These are phyloP conservation scores for Neurospora sp. DNA, from an alignment of 495 filamentous ascomycete species.

Conservation along the genomic window DNA sequence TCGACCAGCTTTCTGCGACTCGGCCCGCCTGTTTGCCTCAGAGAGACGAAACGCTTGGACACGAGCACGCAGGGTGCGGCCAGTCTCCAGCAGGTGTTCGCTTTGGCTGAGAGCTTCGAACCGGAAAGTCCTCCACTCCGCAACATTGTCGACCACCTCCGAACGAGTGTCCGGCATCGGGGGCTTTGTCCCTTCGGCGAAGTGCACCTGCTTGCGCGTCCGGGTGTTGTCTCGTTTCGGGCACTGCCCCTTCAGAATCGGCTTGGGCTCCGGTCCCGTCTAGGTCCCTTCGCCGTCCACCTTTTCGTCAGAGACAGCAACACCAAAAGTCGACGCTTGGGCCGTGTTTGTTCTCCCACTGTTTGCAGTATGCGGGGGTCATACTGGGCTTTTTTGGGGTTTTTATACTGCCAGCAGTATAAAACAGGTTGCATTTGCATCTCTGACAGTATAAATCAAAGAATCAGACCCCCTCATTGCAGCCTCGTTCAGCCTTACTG, in stretches of 20 bases:
- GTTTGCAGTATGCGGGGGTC: no score
- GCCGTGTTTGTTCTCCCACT: no score
- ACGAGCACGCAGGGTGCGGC: neutral
- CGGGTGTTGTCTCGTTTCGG: neutral
- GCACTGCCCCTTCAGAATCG: neutral
- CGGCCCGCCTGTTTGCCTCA: neutral
- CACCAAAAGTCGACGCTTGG: neutral
- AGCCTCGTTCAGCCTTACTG: no score
- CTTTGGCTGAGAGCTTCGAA: neutral
- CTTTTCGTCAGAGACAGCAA: neutral
- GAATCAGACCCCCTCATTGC: no score
- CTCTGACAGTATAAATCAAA: no score
- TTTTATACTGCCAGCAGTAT: no score
- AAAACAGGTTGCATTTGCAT: no score
- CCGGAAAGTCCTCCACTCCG: neutral
- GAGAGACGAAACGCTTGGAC: neutral
- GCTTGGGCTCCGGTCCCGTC: neutral
- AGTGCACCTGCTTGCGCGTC: neutral
- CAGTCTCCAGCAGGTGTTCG: neutral
- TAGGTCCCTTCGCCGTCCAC: neutral
- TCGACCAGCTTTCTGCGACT: neutral
- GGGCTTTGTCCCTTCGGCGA: neutral
- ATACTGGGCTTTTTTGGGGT: no score
- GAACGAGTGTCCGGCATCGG: neutral
- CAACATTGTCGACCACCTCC: neutral